Percentiles rank a stretch among this genome's conserved stretches.
These are phyloP conservation scores for Turnera subulata DNA, from an alignment of 345 rosid species.

Conservation along the genomic window DNA sequence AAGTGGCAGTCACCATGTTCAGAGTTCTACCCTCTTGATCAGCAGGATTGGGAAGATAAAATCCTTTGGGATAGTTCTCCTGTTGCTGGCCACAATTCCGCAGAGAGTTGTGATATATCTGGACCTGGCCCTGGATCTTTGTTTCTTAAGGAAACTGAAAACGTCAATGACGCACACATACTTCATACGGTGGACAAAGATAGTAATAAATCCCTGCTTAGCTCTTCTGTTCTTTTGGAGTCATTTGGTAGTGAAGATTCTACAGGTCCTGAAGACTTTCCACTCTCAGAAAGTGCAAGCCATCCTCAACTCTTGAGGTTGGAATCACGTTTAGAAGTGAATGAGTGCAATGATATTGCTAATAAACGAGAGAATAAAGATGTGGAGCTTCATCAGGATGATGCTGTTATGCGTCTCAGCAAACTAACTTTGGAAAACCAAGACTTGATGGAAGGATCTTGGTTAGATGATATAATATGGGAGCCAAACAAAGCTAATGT, in stretches of 20 bases:
- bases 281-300: constrained; percentile 30
- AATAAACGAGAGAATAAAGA: constrained; percentile 19
- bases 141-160: constrained; percentile 33
- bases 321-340: constrained; percentile 49
- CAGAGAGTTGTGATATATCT: constrained; percentile 36
- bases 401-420: constrained; percentile 44
- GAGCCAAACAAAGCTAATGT: constrained; percentile 43
- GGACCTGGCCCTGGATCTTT: constrained; percentile 33
- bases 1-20: constrained; percentile 50
- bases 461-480: constrained; percentile 84
- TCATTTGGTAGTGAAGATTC: constrained; percentile 44
- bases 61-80: constrained; percentile 83
- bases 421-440: constrained; percentile 51
- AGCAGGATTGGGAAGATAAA: constrained; percentile 85
- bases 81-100: constrained; percentile 34
- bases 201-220: constrained; percentile 22
- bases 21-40: constrained; percentile 67
- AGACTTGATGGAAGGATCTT: constrained; percentile 64
- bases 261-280: constrained; percentile 19
- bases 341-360: constrained; percentile 24
- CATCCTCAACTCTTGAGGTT: constrained; percentile 94
- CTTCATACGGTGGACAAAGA: constrained; percentile 34
- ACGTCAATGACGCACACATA: constrained; percentile 22
- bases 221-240: constrained; percentile 45
- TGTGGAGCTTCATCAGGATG: constrained; percentile 34